phyloP scores from a whole-genome alignment of 179 eudicot species.

The Actinidia arguta region DNA sequence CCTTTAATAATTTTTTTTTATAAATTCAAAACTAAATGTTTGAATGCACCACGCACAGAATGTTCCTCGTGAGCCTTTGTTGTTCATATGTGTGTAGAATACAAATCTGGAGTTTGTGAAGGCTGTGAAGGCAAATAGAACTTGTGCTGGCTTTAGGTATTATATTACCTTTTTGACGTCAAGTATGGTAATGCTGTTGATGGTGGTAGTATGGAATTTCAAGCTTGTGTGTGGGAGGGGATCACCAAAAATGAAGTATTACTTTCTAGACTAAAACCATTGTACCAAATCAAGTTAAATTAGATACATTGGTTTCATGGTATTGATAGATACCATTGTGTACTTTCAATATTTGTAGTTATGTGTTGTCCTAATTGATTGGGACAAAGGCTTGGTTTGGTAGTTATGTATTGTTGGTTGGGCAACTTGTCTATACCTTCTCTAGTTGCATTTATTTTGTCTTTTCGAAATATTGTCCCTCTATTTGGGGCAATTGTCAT shows the following conservation, averaged over 20 bases:
- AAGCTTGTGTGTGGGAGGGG: background rate
- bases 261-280: background rate
- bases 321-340: background rate
- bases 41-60: background rate
- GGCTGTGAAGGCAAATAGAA: background rate
- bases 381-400: too few relatives aligned
- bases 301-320: background rate
- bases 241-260: background rate
- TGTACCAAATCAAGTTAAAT: background rate
- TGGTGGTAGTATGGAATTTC: background rate
- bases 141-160: background rate
- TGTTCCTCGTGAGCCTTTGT: too few relatives aligned
- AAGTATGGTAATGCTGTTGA: background rate
- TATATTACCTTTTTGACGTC: background rate
- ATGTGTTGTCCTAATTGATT: too few relatives aligned
- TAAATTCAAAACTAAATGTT: too few relatives aligned
- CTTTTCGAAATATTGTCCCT: background rate
- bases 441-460: background rate
- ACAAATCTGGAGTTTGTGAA: background rate
- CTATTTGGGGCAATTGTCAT: too few relatives aligned
- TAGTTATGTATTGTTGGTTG: too few relatives aligned
- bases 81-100: background rate
- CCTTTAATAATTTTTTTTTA: too few relatives aligned
- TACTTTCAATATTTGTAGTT: background rate
- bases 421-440: background rate